Evolutionary conservation across 768 basidiomycete genomes (phyloP).

Genomic region (Chalciporus sphaerocephalus): DNA sequence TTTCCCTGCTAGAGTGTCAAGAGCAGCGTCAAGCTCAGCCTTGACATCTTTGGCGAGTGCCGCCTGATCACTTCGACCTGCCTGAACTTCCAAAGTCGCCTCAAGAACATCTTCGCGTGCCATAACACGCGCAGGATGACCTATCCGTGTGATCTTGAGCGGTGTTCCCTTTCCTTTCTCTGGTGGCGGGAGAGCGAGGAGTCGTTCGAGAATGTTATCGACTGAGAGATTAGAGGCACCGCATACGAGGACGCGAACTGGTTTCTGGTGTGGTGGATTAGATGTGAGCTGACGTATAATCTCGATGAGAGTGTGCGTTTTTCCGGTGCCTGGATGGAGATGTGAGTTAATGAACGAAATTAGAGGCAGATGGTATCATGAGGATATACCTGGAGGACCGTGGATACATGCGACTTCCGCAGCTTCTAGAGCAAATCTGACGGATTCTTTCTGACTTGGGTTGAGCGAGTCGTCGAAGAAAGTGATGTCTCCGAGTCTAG

Average conservation of each 20-base stretch:
- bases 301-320: conserved; percentile 94
- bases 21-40: conserved; percentile 68
- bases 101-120: conserved; percentile 61
- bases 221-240: conserved; percentile 93
- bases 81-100: conserved; percentile 69
- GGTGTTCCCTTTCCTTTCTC: conserved; percentile 41
- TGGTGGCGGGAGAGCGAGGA: conserved; percentile 55
- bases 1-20: conserved; percentile 65
- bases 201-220: conserved; percentile 89
- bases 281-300: conserved; percentile 79
- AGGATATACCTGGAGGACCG: conserved; percentile 79
- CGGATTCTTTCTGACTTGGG: conserved; percentile 76
- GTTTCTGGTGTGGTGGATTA: conserved; percentile 39
- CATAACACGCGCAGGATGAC: conserved; percentile 93
- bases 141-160: conserved; percentile 77
- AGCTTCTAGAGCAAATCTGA: conserved; percentile 76
- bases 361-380: not conserved
- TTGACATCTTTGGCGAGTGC: conserved; percentile 87
- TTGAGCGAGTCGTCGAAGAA: conserved; percentile 82
- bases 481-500: conserved; percentile 38
- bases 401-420: conserved; percentile 89
- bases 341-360: not conserved
- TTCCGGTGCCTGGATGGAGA: conserved; percentile 66
- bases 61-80: conserved; percentile 72
- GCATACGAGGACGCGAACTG: conserved; percentile 74